A percentile compares a stretch with the other conserved stretches of the same genome.
phyloP scores from a whole-genome alignment of 2,329 filamentous ascomycete species.

The Pseudogymnoascus sp. region DNA sequence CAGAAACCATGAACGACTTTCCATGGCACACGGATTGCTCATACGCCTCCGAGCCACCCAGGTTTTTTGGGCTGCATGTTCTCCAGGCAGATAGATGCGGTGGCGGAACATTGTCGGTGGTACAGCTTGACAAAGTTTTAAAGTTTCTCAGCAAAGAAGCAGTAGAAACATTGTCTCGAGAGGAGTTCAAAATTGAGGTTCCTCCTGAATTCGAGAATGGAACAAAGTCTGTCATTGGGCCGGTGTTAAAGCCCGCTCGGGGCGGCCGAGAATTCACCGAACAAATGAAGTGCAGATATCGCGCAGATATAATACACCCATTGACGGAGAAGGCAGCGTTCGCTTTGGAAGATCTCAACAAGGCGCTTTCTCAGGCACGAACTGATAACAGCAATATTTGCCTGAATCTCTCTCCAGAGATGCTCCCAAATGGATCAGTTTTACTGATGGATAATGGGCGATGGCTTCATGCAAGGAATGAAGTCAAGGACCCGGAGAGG shows the following conservation, averaged over 20 bases:
- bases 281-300: conserved; percentile 20
- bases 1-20: conserved; percentile 25
- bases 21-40: conserved; percentile 30
- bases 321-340: conserved; percentile 21
- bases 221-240: conserved; percentile 19
- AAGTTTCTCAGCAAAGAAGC: conserved; percentile 15
- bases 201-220: conserved; percentile 30
- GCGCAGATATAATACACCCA: conserved; percentile 27
- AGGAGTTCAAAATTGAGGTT: conserved; percentile 22
- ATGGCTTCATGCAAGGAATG: conserved; percentile 32
- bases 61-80: conserved; percentile 26
- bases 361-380: conserved; percentile 17
- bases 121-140: conserved; percentile 18
- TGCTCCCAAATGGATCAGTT: conserved; percentile 26
- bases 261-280: conserved; percentile 14
- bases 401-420: conserved; percentile 23
- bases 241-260: conserved; percentile 18
- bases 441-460: conserved; percentile 32
- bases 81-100: conserved; percentile 22
- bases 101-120: conserved; percentile 22
- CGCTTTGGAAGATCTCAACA: conserved; percentile 28
- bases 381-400: conserved; percentile 12
- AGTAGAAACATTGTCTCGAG: conserved; percentile 15
- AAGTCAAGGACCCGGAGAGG: conserved; percentile 30
- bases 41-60: conserved; percentile 23